A percentile compares a stretch with the other conserved stretches of the same genome.
Evolutionary conservation across 2,329 filamentous ascomycete genomes (phyloP).

Genomic region (Magnaporthales sp.): DNA sequence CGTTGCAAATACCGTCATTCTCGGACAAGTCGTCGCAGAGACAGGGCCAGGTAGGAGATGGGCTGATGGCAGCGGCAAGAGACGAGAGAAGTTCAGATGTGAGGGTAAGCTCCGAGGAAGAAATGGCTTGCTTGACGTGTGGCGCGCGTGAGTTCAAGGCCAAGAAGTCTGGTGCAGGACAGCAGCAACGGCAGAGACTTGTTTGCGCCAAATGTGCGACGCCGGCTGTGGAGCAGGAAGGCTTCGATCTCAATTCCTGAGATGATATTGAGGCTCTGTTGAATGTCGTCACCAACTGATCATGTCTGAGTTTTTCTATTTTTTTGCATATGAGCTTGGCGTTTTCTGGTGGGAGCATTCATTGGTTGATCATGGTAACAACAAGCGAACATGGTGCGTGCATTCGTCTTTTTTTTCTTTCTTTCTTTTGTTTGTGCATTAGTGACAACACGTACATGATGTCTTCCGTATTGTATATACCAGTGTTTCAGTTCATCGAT

Average conservation of each 20-base stretch:
- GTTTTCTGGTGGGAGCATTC: not conserved
- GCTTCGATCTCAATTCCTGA: no score
- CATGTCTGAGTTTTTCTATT: not conserved
- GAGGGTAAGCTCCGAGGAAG: conserved; percentile 28
- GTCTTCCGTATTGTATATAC: no score
- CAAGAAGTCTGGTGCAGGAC: conserved; percentile 32
- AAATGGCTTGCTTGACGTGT: conserved; percentile 49
- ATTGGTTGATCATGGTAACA: not conserved
- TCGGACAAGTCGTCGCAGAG: not conserved
- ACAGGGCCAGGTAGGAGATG: not conserved
- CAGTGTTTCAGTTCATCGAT: no score
- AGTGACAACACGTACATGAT: no score
- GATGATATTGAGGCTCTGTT: not conserved
- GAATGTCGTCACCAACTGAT: not conserved
- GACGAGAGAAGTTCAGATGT: conserved; percentile 47
- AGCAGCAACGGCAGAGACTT: conserved; percentile 40
- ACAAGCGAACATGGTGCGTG: not conserved
- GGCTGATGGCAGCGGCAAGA: conserved; percentile 30
- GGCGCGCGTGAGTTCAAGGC: conserved; percentile 54
- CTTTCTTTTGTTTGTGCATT: no score
- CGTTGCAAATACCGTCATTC: not conserved
- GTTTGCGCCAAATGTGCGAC: conserved; percentile 51
- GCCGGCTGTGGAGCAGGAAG: not conserved
- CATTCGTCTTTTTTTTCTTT: not conserved
- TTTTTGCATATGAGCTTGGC: not conserved